Evolutionary conservation across 768 basidiomycete genomes (phyloP), one percentile per base, ranked within the genome.

Genomic region (Leucosporidium yakuticum): DNA sequence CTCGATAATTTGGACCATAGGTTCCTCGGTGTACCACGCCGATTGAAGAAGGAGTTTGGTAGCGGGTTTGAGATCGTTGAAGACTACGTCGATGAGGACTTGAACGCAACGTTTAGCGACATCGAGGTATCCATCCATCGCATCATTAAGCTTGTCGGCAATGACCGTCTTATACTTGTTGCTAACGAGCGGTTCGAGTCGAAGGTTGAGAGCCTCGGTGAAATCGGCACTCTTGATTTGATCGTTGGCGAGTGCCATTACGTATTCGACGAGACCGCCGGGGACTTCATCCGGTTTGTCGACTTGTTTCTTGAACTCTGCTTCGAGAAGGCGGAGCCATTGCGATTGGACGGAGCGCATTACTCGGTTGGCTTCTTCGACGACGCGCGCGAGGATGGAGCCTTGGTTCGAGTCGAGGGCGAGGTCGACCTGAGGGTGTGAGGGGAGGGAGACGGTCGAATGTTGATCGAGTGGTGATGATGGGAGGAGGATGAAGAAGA

Each of bases 41-140:
- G 87, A 55, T 8, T 77, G 87, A 83, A 98, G 93, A 48, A 98
- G 83, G 49, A 82, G 83, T 77, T 90, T 92, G 21, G 86, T 88
- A 15, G 89, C 94, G 0, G 88, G 86, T 77, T 88, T 90, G 73
- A 98, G 80, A 77, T 98, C 96, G 78, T 96, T 90, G 82, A 96
- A 92, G 74, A 98, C 87, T 75, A 95, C 86, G 74, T 90, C 89
- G 76, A 99, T 93, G 65, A 99, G 85, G 0, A 89, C 88, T 74
- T 95, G 90, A 27, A 89, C 92, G 82, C 94, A 98, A 78, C 90
- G 91, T 82, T 98, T 98, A 62, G 94, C 94, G 49, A 98, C 91
- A 79, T 99, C 96, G 70, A 98, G 85, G 79, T 94, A 98, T 4
- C 96, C 96, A 77, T 99, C 95, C 73, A 98, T 97, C 44, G 94